These are phyloP conservation scores for Metschnikowia picachoensis DNA, from an alignment of 805 yeast species.

Conservation along the genomic window DNA sequence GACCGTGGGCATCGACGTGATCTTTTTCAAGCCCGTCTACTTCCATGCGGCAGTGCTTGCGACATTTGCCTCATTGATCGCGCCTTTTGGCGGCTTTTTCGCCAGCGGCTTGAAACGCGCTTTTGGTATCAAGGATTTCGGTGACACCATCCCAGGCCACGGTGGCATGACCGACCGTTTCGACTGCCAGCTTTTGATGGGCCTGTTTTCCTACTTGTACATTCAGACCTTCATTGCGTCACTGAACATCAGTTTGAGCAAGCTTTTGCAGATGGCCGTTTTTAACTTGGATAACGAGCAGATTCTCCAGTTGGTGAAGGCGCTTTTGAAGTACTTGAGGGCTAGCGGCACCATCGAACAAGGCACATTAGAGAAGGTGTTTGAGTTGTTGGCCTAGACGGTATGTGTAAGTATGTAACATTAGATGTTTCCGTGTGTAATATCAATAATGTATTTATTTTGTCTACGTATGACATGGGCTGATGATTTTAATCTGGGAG, in stretches of 20 bases:
- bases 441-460: too few species aligned
- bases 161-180: constrained; percentile 97
- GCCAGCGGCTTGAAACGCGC: constrained; percentile 98
- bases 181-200: constrained; percentile 98
- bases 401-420: too few species aligned
- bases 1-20: constrained; percentile 39
- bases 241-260: constrained; percentile 66
- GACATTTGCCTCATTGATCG: constrained; percentile 92
- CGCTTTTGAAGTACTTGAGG: constrained; percentile 53
- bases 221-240: constrained; percentile 87
- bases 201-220: constrained; percentile 87
- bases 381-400: constrained; percentile 27
- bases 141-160: constrained; percentile 98
- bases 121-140: constrained; percentile 94
- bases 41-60: constrained; percentile 84
- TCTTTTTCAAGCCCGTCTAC: constrained; percentile 80
- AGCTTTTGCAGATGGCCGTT: constrained; percentile 70
- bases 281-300: constrained; percentile 65
- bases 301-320: constrained; percentile 56
- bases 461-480: too few species aligned
- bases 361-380: constrained; percentile 25
- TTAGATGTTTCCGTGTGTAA: too few species aligned
- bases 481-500: too few species aligned
- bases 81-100: constrained; percentile 98
- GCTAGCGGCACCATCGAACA: constrained; percentile 28